phyloP scores from a whole-genome alignment of 768 basidiomycete species.

The Lactarius sp. region DNA sequence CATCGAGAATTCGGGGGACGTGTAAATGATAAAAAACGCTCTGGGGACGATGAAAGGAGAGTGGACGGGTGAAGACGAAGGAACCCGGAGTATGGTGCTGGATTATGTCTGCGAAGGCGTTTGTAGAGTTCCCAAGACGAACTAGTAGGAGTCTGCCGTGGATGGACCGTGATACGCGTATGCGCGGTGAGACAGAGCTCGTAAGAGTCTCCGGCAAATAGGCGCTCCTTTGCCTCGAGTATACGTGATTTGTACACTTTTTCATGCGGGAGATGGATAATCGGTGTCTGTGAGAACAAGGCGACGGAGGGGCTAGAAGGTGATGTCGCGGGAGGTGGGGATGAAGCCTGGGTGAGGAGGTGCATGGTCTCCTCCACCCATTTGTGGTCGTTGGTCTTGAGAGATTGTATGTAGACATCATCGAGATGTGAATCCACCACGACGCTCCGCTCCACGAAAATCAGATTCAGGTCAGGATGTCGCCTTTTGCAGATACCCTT shows the following conservation, averaged over 20 bases:
- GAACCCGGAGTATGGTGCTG: conserved; percentile 85
- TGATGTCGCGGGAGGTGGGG: conserved; percentile 1
- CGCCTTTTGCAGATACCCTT: conserved; percentile 28
- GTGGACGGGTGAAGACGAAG: conserved; percentile 72
- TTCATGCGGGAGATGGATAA: conserved; percentile 52
- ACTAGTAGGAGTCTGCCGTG: conserved; percentile 27
- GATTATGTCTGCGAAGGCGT: conserved; percentile 66
- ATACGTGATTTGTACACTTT: conserved; percentile 64
- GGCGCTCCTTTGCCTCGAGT: conserved; percentile 60
- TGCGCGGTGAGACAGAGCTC: conserved; percentile 86
- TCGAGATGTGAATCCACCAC: conserved; percentile 54
- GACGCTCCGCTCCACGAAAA: conserved; percentile 76
- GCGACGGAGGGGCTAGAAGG: conserved; percentile 5
- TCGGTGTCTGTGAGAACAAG: conserved; percentile 23
- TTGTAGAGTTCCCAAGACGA: conserved; percentile 76
- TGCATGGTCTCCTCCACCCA: conserved; percentile 51
- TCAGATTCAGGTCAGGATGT: conserved; percentile 69
- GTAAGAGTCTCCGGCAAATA: conserved; percentile 85
- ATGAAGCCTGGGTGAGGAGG: conserved; percentile 31
- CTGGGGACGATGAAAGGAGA: conserved; percentile 83
- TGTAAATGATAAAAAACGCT: conserved; percentile 83
- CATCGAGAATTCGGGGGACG: conserved; percentile 58
- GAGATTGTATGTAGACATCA: conserved; percentile 58
- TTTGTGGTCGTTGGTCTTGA: conserved; percentile 49
- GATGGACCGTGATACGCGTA: conserved; percentile 47